Evolutionary conservation across 108 stramenopile species (phyloP).

Genomic region (Aurantiochytrium sp.): DNA sequence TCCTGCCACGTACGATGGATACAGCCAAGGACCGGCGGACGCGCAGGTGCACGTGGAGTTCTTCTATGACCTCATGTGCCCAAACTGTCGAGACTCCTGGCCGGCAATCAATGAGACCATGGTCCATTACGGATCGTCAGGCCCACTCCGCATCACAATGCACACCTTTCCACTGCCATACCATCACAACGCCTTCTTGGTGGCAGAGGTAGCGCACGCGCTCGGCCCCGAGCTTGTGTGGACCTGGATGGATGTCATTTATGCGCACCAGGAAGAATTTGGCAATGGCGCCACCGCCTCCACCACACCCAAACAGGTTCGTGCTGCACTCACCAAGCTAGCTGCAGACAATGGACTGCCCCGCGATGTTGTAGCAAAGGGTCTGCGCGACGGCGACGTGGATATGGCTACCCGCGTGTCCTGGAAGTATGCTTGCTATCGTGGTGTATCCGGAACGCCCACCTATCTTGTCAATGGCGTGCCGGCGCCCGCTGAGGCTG

Average conservation of each 20-base stretch:
- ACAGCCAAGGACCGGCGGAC: neutral
- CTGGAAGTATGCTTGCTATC: constrained; percentile 21
- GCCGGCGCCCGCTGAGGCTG: neutral
- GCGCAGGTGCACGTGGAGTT: constrained; percentile 7
- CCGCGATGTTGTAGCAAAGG: neutral
- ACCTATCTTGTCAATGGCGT: constrained; percentile 27
- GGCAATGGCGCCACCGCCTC: constrained; percentile 4
- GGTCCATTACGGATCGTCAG: neutral
- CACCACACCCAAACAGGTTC: neutral
- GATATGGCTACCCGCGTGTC: neutral
- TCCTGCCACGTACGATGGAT: neutral
- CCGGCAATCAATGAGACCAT: neutral
- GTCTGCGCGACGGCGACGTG: neutral
- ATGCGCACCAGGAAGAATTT: constrained; percentile 14
- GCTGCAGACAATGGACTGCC: neutral
- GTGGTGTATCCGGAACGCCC: constrained; percentile 21
- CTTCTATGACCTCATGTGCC: constrained; percentile 26
- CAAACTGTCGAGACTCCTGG: neutral
- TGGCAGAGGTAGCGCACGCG: neutral
- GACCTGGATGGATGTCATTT: constrained; percentile 17
- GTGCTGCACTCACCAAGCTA: neutral
- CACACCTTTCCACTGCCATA: constrained; percentile 27
- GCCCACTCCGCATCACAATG: neutral
- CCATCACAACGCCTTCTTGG: neutral
- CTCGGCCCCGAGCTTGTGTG: neutral